phyloP scores from a whole-genome alignment of 495 filamentous ascomycete species.

The Neurospora tetrasperma region DNA sequence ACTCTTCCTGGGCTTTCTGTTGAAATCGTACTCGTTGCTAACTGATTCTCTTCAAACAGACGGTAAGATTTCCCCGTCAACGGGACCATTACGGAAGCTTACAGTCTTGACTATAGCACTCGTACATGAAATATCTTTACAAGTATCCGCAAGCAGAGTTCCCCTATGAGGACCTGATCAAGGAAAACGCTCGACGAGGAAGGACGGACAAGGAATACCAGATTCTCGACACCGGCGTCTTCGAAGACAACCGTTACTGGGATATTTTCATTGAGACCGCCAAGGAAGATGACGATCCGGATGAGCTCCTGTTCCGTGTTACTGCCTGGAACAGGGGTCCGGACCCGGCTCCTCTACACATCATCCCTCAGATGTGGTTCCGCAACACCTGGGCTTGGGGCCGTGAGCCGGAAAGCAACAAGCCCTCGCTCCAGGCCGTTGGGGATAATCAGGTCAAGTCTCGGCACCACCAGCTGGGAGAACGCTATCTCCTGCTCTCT shows the following conservation, averaged over 20 bases:
- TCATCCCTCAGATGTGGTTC: constrained; percentile 93
- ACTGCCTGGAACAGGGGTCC: constrained; percentile 94
- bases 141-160: constrained; percentile 91
- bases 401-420: constrained; percentile 56
- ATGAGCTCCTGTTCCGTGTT: constrained; percentile 87
- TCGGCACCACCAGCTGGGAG: constrained; percentile 65
- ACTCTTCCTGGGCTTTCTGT: not conserved
- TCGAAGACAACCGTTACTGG: constrained; percentile 90
- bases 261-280: constrained; percentile 95
- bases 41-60: constrained; percentile 22
- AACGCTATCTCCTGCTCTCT: constrained; percentile 75
- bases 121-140: constrained; percentile 98
- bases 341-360: constrained; percentile 81
- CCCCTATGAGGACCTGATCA: constrained; percentile 76
- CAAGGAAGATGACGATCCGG: constrained; percentile 80
- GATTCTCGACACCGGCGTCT: constrained; percentile 80
- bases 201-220: constrained; percentile 80
- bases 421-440: constrained; percentile 60
- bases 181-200: constrained; percentile 69
- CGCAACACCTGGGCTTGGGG: constrained; percentile 96
- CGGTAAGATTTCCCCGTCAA: constrained; percentile 24
- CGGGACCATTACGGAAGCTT: constrained; percentile 2
- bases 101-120: constrained; percentile 50
- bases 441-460: constrained; percentile 58
- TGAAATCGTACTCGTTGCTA: constrained; percentile 7